A percentile compares a stretch with the other conserved stretches of the same genome.
These are phyloP conservation scores for Athelia sp. DNA, from an alignment of 1,284 basidiomycete genomes.

Conservation along the genomic window DNA sequence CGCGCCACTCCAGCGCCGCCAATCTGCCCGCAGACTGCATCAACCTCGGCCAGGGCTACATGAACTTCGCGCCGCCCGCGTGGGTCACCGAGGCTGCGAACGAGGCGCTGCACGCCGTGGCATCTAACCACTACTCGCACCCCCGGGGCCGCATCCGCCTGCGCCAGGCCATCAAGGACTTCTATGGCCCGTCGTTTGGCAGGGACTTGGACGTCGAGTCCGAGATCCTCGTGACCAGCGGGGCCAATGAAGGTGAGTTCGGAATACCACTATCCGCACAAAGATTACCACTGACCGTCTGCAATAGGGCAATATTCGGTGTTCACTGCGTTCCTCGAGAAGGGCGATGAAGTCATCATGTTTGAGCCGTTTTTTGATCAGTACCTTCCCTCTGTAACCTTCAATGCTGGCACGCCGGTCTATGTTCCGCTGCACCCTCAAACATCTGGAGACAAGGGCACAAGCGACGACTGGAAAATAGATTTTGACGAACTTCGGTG, in stretches of 20 bases:
- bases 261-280: not conserved
- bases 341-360: constrained; percentile 96
- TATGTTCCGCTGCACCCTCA: constrained; percentile 95
- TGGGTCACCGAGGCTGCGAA: constrained; percentile 81
- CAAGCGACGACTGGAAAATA: constrained; percentile 82
- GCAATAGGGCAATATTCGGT: constrained; percentile 91
- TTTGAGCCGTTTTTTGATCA: constrained; percentile 99
- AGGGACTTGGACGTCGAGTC: constrained; percentile 78
- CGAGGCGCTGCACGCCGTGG: constrained; percentile 62
- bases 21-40: constrained; percentile 86
- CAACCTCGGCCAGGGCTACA: constrained; percentile 92
- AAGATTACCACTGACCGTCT: too few relatives aligned
- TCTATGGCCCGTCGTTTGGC: constrained; percentile 71
- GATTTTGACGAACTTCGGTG: constrained; percentile 83
- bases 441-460: constrained; percentile 43
- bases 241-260: constrained; percentile 85
- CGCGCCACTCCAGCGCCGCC: constrained; percentile 51
- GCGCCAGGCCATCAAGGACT: constrained; percentile 77
- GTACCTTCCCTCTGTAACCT: constrained; percentile 87
- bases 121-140: constrained; percentile 87
- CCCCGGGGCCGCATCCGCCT: constrained; percentile 84
- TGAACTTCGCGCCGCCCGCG: constrained; percentile 84
- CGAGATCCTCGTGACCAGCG: constrained; percentile 92
- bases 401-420: constrained; percentile 90
- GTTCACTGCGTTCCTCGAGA: constrained; percentile 82